A percentile compares a stretch with the other conserved stretches of the same genome.
Evolutionary conservation across 78 protist genomes (phyloP).

Genomic region (Dictyostelium firmibasis): DNA sequence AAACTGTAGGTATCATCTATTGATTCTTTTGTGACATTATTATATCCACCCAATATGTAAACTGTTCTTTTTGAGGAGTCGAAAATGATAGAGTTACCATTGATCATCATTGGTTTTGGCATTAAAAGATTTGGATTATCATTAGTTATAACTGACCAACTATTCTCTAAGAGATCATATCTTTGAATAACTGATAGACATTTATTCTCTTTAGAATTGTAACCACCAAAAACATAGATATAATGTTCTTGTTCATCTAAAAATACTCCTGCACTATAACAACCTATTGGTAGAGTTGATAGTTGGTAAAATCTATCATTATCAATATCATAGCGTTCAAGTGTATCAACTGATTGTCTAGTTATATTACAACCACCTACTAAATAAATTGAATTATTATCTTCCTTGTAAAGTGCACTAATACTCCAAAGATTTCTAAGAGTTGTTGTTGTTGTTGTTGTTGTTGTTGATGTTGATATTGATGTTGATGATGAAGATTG

Average conservation of each 20-base stretch:
- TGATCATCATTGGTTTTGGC: conserved; percentile 26
- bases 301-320: neutral
- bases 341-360: conserved; percentile 1
- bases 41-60: conserved; percentile 48
- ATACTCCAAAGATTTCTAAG: conserved; percentile 2
- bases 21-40: conserved; percentile 29
- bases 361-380: conserved; percentile 71
- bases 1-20: neutral
- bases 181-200: conserved; percentile 16
- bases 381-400: conserved; percentile 11
- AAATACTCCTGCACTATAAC: neutral
- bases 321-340: conserved; percentile 67
- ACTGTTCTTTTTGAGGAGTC: conserved; percentile 1
- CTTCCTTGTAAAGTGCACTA: neutral
- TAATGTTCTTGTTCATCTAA: conserved; percentile 7
- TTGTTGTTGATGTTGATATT: neutral
- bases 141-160: conserved; percentile 4
- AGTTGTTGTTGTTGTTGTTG: neutral
- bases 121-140: neutral
- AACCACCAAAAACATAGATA: conserved; percentile 68
- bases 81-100: conserved; percentile 27
- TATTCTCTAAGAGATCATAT: conserved; percentile 10
- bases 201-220: conserved; percentile 5
- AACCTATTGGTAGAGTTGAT: neutral
- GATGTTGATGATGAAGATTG: neutral